phyloP scores from a whole-genome alignment of 257 asterid genomes.

The Solanum tacnaense region DNA sequence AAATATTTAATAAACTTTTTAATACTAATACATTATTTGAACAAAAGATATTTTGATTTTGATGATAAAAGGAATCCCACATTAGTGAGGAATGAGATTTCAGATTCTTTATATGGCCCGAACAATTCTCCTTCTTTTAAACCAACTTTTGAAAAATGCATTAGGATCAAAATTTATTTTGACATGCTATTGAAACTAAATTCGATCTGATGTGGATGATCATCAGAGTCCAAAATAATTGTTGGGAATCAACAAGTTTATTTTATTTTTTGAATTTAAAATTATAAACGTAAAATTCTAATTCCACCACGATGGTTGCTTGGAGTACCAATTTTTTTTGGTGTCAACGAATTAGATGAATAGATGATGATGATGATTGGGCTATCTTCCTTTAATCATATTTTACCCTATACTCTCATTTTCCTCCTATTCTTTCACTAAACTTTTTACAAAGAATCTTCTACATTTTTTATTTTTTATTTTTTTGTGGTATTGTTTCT shows the following conservation, averaged over 20 bases:
- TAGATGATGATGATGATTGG: slow-evolving; percentile 20
- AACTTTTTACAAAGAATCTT: neutral
- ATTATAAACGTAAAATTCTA: neutral
- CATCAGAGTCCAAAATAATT: too few relatives aligned
- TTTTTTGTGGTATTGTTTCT: neutral
- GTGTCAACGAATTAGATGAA: slow-evolving; percentile 17
- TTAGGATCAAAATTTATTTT: too few relatives aligned
- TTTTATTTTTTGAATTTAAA: neutral
- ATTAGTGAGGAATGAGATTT: neutral
- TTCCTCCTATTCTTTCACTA: neutral
- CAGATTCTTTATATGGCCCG: too few relatives aligned
- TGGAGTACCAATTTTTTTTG: slow-evolving; percentile 13
- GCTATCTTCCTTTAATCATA: slow-evolving; percentile 9
- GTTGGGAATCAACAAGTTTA: neutral
- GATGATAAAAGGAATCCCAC: neutral
- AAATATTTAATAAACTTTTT: neutral
- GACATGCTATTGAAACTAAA: too few relatives aligned
- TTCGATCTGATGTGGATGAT: too few relatives aligned
- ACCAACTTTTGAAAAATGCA: too few relatives aligned
- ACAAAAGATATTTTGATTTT: neutral
- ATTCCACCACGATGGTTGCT: neutral
- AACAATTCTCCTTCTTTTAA: too few relatives aligned
- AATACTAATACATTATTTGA: neutral
- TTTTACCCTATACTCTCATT: slow-evolving; percentile 8
- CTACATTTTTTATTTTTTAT: neutral